A percentile compares a stretch with the other conserved stretches of the same genome.
Evolutionary conservation across 768 basidiomycete species (phyloP).

Genomic region (Epithele typhae): DNA sequence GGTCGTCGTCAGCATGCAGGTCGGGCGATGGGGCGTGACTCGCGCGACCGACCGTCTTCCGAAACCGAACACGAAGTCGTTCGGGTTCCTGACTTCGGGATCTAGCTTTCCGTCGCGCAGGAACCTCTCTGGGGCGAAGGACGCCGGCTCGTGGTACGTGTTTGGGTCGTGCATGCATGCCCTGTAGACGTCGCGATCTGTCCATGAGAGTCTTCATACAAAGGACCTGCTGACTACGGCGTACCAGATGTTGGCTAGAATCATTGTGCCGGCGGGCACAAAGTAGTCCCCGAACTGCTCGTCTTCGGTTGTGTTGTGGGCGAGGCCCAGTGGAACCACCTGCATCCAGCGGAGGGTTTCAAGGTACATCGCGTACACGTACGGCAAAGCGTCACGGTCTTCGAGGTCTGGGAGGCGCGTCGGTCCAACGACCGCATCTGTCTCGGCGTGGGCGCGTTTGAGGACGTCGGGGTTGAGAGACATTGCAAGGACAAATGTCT

Average conservation of each 20-base stretch:
- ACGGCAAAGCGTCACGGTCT: conserved; percentile 20
- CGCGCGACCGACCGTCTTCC: conserved; percentile 14
- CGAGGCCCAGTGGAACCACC: conserved; percentile 1
- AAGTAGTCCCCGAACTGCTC: background rate
- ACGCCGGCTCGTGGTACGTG: conserved; percentile 1
- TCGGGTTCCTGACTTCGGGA: background rate
- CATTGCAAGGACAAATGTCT: conserved; percentile 21
- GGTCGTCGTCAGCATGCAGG: background rate
- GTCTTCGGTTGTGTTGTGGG: conserved; percentile 3
- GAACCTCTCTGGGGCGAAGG: conserved; percentile 5
- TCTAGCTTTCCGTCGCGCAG: background rate
- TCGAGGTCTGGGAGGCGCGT: conserved; percentile 24
- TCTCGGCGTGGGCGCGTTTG: conserved; percentile 29
- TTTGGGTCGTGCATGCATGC: conserved; percentile 6
- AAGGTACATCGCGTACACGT: conserved; percentile 29
- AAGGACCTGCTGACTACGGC: background rate
- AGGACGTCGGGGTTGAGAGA: conserved; percentile 25
- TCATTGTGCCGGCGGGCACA: background rate
- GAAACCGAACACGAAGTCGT: conserved; percentile 17
- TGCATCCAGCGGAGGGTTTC: conserved; percentile 19
- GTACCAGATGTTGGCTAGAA: conserved; percentile 16
- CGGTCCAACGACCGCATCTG: conserved; percentile 33
- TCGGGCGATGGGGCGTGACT: background rate
- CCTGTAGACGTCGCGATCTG: background rate
- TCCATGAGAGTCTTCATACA: background rate